Evolutionary conservation across 331 rosid genomes (phyloP).

Genomic region (Malus hybrid): DNA sequence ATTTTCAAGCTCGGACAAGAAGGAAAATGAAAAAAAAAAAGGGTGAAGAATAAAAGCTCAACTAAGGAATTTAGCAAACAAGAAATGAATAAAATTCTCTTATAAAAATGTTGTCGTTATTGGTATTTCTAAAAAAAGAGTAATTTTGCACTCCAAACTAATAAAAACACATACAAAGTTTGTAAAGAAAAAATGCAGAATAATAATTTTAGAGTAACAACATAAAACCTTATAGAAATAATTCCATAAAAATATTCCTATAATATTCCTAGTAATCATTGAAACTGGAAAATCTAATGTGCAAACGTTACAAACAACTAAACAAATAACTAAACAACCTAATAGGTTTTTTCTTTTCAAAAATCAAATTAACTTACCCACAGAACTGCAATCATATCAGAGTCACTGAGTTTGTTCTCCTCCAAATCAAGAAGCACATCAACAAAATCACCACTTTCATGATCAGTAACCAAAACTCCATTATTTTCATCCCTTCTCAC

Average conservation of each 20-base stretch:
- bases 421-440: conserved; percentile 76
- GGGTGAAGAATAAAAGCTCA: not conserved
- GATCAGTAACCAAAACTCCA: not conserved
- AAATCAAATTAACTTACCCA: conserved; percentile 43
- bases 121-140: no score
- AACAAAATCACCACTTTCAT: conserved; percentile 48
- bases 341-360: not conserved
- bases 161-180: not conserved
- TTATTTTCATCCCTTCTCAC: not conserved
- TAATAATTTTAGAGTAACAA: no score
- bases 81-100: not conserved
- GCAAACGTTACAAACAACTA: not conserved
- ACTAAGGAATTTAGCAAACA: not conserved
- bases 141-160: no score
- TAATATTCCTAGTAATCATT: no score
- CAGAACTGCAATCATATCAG: conserved; percentile 77
- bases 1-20: not conserved
- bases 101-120: no score
- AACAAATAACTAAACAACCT: no score
- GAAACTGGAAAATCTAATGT: not conserved
- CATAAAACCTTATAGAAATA: no score
- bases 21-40: not conserved
- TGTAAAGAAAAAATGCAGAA: not conserved
- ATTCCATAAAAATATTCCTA: no score
- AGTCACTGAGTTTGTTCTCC: conserved; percentile 41